Evolutionary conservation across 805 yeast genomes (phyloP), one percentile per base, ranked within the genome.

Genomic region (Lachancea quebecensis): DNA sequence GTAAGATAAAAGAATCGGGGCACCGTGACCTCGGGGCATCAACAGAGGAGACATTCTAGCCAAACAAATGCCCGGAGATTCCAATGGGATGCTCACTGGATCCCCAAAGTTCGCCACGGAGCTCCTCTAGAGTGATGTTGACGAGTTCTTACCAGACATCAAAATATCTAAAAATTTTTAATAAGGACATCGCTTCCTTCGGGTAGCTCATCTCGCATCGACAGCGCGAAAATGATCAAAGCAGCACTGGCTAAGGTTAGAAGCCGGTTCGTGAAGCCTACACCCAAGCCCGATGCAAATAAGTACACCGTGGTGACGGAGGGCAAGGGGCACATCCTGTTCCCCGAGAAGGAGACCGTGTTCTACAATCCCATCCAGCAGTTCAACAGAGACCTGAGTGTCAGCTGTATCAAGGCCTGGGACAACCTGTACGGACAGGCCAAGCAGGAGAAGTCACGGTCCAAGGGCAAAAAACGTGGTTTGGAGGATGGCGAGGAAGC

Each of bases 361-460:
- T 93, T 93, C 60, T 93, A 93, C 67, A 93, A 93, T 62, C 97
- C 95, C 9, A 85, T 93, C 45, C 99, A 93, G 67, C 98, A 91
- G 66, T 93, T 89, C 67, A 93, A 93, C 65, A 76, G 99, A 56
- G 99, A 93, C 61, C 68, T 93, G 40, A 84, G 95, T 53, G 84
- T 87, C 5, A 69, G 83, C 55, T 89, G 87, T 8, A 90, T 93
- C 49, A 76, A 81, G 46, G 95, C 98, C 0, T 93, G 95, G 91
- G 74, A 82, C 35, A 79, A 82, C 45, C 55, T 83, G 31, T 81
- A 78, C 50, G 65, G 72, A 15, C 73, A 66, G 34, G 63, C 50
- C 18, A 35, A 44, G 12, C 47, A 17, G 63, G 63, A 10, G 15
- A 58, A 56, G 51, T n/a, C 50, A 64, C 47, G 63, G 62, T 28